Conservation (phyloP, 192 early-diverging fungal species). For the Thamnidium elegans region DNA sequence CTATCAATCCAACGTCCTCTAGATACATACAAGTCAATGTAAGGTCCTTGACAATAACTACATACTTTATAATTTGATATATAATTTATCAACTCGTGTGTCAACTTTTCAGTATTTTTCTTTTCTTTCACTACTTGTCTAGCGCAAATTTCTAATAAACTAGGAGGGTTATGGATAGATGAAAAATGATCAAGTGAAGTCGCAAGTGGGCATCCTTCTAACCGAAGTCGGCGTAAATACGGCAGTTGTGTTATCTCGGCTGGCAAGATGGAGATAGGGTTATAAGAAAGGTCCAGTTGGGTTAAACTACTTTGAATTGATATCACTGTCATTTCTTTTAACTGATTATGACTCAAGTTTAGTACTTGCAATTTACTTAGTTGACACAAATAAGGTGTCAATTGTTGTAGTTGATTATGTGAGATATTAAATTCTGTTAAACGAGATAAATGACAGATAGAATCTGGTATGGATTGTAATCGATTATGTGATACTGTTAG, state of each 20-base stretch:
- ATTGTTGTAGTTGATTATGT: conserved; percentile 55
- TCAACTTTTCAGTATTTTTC: neutral
- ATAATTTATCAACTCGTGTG: conserved; percentile 47
- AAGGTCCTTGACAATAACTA: conserved; percentile 78
- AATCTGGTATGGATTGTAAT: conserved; percentile 60
- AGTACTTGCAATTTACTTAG: conserved; percentile 63
- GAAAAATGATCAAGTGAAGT: conserved; percentile 30
- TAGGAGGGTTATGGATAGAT: conserved; percentile 50
- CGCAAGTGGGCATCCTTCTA: conserved; percentile 55
- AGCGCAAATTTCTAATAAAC: conserved; percentile 73
- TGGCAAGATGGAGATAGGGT: conserved; percentile 65
- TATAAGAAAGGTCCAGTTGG: conserved; percentile 66
- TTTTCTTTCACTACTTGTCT: conserved; percentile 28
- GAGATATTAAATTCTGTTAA: conserved; percentile 64
- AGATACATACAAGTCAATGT: conserved; percentile 63
- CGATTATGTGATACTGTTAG: conserved; percentile 64
- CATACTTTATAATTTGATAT: conserved; percentile 57
- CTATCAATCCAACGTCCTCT: conserved; percentile 66
- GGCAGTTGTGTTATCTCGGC: conserved; percentile 73
- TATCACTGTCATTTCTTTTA: conserved; percentile 61
- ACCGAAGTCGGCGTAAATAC: conserved; percentile 55
- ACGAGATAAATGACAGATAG: conserved; percentile 64
- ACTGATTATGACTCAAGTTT: conserved; percentile 55
- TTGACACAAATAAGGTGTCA: conserved; percentile 60
- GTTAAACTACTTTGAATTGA: conserved; percentile 54